Conservation (phyloP, 83 land plant species). For the Picea abies region DNA sequence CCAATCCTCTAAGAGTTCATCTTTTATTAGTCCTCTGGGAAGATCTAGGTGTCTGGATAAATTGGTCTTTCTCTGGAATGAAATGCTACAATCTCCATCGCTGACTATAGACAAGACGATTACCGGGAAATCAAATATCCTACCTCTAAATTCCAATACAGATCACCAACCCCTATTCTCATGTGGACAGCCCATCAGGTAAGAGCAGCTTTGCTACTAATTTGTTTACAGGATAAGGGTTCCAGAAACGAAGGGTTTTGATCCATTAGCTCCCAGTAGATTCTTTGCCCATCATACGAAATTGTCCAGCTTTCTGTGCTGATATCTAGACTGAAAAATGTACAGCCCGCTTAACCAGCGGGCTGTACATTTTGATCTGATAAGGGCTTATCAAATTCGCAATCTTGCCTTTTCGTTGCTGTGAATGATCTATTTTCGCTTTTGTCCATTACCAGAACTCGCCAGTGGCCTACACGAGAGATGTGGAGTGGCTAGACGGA, state of each 20-base stretch:
- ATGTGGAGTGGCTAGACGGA: constrained; percentile 42
- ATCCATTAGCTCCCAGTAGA: too few species aligned
- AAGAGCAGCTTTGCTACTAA: too few species aligned
- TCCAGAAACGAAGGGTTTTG: too few species aligned
- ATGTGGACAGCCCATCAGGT: constrained; percentile 84
- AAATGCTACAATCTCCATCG: constrained; percentile 59
- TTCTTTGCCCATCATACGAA: too few species aligned
- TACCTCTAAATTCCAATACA: background rate
- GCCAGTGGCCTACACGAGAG: constrained; percentile 67
- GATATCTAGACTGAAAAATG: too few species aligned
- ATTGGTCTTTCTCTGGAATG: constrained; percentile 54
- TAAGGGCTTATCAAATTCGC: too few species aligned
- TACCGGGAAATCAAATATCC: constrained; percentile 13
- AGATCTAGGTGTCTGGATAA: constrained; percentile 29
- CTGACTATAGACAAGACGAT: constrained; percentile 43
- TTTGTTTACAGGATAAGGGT: too few species aligned
- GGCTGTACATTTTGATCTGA: too few species aligned
- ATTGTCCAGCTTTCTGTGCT: too few species aligned
- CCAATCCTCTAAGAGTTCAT: constrained; percentile 17
- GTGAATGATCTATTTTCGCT: too few species aligned
- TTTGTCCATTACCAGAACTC: constrained; percentile 44
- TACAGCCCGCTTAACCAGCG: too few species aligned
- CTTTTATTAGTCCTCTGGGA: constrained; percentile 31
- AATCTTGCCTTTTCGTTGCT: too few species aligned
- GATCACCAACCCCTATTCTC: background rate